These are phyloP conservation scores for Spatholobus suberectus DNA, from an alignment of 306 rosid genomes.

Conservation along the genomic window DNA sequence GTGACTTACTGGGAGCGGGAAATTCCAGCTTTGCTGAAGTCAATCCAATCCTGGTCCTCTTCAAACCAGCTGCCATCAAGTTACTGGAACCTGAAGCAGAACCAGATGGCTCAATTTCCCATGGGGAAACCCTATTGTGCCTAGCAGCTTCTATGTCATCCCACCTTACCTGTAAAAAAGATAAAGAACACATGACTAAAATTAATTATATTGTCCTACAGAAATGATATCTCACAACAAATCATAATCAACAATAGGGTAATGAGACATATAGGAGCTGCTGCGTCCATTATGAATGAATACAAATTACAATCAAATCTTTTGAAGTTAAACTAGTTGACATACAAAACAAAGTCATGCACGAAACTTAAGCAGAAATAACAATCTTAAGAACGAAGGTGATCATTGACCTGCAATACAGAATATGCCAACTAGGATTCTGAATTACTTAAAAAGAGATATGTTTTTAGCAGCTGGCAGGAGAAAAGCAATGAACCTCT, in stretches of 20 bases:
- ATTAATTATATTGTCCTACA: background rate
- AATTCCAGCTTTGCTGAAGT: constrained; percentile 64
- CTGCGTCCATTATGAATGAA: background rate
- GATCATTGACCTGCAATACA: background rate
- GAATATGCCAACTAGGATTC: background rate
- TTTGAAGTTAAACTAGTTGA: background rate
- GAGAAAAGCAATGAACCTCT: too few relatives aligned
- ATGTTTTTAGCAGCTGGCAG: background rate
- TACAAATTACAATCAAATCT: background rate
- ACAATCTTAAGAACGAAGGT: background rate
- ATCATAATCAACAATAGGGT: background rate
- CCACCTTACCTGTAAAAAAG: constrained; percentile 85
- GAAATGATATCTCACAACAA: background rate
- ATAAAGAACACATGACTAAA: background rate
- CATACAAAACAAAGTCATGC: background rate
- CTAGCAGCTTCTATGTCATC: constrained; percentile 73
- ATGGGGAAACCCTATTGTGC: constrained; percentile 95
- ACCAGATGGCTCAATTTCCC: constrained; percentile 95
- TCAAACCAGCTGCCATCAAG: constrained; percentile 74
- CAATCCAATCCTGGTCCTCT: constrained; percentile 81
- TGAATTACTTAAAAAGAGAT: background rate
- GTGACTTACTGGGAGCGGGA: constrained; percentile 73
- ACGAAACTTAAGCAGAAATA: background rate
- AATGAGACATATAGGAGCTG: background rate
- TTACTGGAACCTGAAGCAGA: constrained; percentile 64